Percentiles rank a stretch among this genome's conserved stretches.
These are phyloP conservation scores for Wilcoxina mikolae DNA, from an alignment of 495 filamentous ascomycete genomes.

Conservation along the genomic window DNA sequence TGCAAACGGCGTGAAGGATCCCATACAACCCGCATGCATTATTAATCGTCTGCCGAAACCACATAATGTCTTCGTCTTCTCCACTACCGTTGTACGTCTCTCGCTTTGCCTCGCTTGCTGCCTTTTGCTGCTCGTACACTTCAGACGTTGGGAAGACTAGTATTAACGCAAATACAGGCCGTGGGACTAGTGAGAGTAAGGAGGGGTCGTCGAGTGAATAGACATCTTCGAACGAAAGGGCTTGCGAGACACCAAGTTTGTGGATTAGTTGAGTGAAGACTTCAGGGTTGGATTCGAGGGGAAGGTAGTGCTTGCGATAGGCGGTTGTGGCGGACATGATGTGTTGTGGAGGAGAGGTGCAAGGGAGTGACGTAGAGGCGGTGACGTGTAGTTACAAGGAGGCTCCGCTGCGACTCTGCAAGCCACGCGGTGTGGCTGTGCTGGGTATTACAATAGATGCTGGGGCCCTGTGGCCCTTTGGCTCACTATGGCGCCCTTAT, in stretches of 20 bases:
- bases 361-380: no score
- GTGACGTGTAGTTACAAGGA: no score
- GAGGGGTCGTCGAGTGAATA: conserved; percentile 68
- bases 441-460: no score
- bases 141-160: conserved; percentile 70
- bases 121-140: conserved; percentile 51
- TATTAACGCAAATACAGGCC: conserved; percentile 67
- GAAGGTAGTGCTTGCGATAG: not conserved
- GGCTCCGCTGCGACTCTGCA: no score
- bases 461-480: no score
- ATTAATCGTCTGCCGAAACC: conserved; percentile 85
- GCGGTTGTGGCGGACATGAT: not conserved
- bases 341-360: no score
- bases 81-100: conserved; percentile 35
- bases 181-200: conserved; percentile 62
- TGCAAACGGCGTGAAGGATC: conserved; percentile 56
- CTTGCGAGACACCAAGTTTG: conserved; percentile 53
- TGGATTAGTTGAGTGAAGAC: conserved; percentile 64
- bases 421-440: no score
- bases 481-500: no score
- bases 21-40: conserved; percentile 80
- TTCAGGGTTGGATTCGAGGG: conserved; percentile 47
- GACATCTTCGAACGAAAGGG: conserved; percentile 64
- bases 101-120: conserved; percentile 44
- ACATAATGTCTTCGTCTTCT: conserved; percentile 47